Percentiles rank a stretch among this genome's conserved stretches.
These are phyloP conservation scores for Rosa rugosa DNA, from an alignment of 306 rosid species.

Conservation along the genomic window DNA sequence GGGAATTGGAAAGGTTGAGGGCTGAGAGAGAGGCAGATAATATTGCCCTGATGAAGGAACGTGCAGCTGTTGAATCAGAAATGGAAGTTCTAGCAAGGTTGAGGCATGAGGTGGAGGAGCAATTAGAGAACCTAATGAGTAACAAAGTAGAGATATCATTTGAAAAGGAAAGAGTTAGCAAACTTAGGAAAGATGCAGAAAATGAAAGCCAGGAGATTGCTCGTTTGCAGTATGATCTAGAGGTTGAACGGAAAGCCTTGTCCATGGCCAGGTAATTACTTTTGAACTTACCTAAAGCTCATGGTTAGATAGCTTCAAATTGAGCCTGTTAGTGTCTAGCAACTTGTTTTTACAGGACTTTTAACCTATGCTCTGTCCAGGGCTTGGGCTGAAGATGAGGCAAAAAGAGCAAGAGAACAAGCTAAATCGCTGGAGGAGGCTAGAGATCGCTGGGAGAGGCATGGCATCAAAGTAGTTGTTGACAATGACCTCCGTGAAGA, in stretches of 20 bases:
- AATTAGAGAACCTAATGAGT: slow-evolving; percentile 68
- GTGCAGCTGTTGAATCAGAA: slow-evolving; percentile 78
- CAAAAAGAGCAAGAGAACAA: slow-evolving; percentile 88
- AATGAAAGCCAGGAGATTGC: slow-evolving; percentile 72
- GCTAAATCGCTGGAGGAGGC: slow-evolving; percentile 92
- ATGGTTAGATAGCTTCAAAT: background rate
- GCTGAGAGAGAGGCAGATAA: slow-evolving; percentile 64
- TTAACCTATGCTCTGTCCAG: slow-evolving; percentile 35
- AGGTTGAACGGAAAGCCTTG: slow-evolving; percentile 95
- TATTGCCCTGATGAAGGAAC: slow-evolving; percentile 67
- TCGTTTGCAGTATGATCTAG: slow-evolving; percentile 88
- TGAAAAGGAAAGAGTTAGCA: slow-evolving; percentile 78
- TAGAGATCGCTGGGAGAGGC: slow-evolving; percentile 92
- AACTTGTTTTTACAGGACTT: background rate
- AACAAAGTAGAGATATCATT: slow-evolving; percentile 72
- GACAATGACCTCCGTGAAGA: slow-evolving; percentile 85
- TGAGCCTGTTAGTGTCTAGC: background rate
- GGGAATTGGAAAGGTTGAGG: slow-evolving; percentile 76
- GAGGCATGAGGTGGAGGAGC: slow-evolving; percentile 85
- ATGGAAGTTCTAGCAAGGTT: slow-evolving; percentile 79
- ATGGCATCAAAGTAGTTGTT: slow-evolving; percentile 90
- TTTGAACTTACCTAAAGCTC: background rate
- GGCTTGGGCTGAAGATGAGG: slow-evolving; percentile 99
- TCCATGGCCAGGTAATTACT: slow-evolving; percentile 92
- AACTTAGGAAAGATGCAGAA: slow-evolving; percentile 84